A percentile compares a stretch with the other conserved stretches of the same genome.
These are phyloP conservation scores for Collybia sordida DNA, from an alignment of 768 basidiomycete genomes.

Conservation along the genomic window DNA sequence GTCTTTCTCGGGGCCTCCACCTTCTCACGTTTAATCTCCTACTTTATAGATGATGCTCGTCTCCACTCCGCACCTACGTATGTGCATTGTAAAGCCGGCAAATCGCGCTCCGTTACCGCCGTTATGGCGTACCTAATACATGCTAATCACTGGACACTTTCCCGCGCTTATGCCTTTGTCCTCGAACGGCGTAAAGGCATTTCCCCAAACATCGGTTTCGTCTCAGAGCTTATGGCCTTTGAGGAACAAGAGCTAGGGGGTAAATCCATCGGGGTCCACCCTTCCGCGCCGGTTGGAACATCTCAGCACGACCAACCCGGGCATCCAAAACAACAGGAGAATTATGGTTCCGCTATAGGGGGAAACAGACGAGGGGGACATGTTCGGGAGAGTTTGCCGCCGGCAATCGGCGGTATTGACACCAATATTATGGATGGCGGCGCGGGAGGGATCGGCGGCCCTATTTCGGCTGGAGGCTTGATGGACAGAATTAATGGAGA, in stretches of 20 bases:
- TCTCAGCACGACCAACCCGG: constrained; percentile 20
- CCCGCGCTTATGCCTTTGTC: constrained; percentile 89
- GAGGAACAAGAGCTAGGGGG: constrained; percentile 88
- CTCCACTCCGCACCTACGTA: constrained; percentile 88
- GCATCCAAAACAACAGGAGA: constrained; percentile 26
- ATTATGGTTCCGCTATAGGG: constrained; percentile 43
- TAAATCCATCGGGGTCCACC: constrained; percentile 68
- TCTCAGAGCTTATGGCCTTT: constrained; percentile 95
- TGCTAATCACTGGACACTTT: constrained; percentile 94
- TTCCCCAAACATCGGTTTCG: constrained; percentile 96
- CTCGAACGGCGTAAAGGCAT: constrained; percentile 92
- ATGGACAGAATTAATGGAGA: constrained; percentile 55
- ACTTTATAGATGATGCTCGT: constrained; percentile 77
- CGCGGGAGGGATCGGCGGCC: constrained; percentile 26
- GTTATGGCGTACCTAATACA: constrained; percentile 98
- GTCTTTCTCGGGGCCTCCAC: neutral
- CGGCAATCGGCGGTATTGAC: constrained; percentile 23
- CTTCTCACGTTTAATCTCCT: neutral
- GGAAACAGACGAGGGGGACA: constrained; percentile 56
- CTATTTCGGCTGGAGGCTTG: constrained; percentile 36
- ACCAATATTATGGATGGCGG: constrained; percentile 22
- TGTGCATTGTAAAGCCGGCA: constrained; percentile 96
- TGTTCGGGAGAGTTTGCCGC: constrained; percentile 75
- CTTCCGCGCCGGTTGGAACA: constrained; percentile 25
- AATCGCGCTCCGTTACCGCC: constrained; percentile 93